Evolutionary conservation across 2,329 filamentous ascomycete genomes (phyloP).

Genomic region (Rosellinia necatrix): DNA sequence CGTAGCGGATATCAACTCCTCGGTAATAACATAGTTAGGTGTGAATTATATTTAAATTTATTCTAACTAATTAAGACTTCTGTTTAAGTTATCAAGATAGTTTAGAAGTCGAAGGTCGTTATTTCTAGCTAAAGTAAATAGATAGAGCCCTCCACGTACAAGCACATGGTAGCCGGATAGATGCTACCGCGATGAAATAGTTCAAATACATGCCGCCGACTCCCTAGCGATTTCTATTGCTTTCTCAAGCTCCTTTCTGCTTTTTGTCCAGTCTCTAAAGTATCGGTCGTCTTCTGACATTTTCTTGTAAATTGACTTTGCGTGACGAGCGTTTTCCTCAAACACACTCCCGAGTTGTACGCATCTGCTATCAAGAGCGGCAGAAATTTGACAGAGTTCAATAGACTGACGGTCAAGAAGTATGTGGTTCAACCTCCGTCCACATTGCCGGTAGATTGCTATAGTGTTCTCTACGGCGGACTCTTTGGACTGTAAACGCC

Average conservation of each 20-base stretch:
- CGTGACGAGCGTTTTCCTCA: conserved; percentile 10
- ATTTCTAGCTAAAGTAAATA: neutral
- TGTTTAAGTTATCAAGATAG: neutral
- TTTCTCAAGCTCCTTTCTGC: conserved; percentile 5
- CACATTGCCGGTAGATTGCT: conserved; percentile 17
- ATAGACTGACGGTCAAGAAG: conserved; percentile 20
- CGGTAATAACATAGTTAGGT: neutral
- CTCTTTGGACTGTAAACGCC: conserved; percentile 19
- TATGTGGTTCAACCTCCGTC: neutral
- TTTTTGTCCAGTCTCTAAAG: neutral
- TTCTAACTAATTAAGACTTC: neutral
- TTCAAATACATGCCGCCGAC: conserved; percentile 8
- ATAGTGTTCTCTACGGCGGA: conserved; percentile 10
- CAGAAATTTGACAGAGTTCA: conserved; percentile 12
- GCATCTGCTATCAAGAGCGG: conserved; percentile 18
- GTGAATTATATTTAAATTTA: neutral
- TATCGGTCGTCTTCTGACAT: neutral
- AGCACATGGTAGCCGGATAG: neutral
- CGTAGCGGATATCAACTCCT: too few species aligned
- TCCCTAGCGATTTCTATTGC: conserved; percentile 6
- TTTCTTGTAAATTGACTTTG: neutral
- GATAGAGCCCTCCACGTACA: neutral
- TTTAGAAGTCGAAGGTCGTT: neutral
- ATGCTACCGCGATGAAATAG: neutral
- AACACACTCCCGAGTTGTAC: conserved; percentile 9